phyloP scores from a whole-genome alignment of 2,329 filamentous ascomycete species.

The Sporothrix luriei region DNA sequence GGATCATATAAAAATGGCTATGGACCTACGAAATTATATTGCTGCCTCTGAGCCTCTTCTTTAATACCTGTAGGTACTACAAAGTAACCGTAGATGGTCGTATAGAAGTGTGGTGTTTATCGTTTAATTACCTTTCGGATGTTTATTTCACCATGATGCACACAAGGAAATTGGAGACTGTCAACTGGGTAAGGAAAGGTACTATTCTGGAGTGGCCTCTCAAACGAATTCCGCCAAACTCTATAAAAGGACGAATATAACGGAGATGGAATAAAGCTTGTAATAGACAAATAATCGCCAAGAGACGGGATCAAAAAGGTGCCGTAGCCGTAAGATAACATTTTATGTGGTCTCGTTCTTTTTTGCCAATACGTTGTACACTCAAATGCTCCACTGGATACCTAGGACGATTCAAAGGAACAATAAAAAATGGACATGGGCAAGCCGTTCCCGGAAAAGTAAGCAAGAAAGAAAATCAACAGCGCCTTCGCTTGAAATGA shows the following conservation, averaged over 20 bases:
- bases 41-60: neutral
- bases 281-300: neutral
- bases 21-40: neutral
- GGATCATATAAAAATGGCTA: neutral
- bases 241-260: no score
- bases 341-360: conserved; percentile 1
- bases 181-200: no score
- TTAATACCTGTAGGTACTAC: neutral
- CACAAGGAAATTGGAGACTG: neutral
- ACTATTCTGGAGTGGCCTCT: neutral
- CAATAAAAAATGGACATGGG: neutral
- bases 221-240: neutral
- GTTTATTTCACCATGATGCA: neutral
- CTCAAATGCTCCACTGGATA: neutral
- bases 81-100: no score
- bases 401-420: neutral
- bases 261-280: neutral
- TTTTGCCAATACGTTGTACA: neutral
- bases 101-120: neutral
- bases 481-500: conserved; percentile 19
- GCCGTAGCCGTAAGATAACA: neutral
- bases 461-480: neutral
- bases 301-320: neutral
- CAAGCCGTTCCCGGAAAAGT: neutral
- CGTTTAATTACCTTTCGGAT: neutral